Percentiles rank a stretch among this genome's conserved stretches.
These are phyloP conservation scores for Boletus pseudo-olivaceus DNA, from an alignment of 768 basidiomycete species.

Conservation along the genomic window DNA sequence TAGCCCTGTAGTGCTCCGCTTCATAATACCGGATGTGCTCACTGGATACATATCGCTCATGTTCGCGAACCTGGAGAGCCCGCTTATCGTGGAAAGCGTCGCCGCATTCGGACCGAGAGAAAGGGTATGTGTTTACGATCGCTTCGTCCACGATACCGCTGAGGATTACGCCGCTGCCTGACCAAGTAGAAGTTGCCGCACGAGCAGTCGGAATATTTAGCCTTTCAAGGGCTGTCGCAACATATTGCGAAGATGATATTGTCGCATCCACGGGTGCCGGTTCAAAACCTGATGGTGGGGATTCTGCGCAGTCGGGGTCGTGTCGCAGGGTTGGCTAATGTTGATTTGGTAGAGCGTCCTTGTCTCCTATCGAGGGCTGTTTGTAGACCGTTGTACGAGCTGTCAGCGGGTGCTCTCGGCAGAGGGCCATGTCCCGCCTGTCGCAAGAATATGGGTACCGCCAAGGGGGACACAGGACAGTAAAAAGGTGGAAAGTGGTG, in stretches of 20 bases:
- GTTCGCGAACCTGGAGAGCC: constrained; percentile 32
- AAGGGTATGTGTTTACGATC: constrained; percentile 38
- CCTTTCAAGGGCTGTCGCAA: constrained; percentile 65
- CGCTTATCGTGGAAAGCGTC: constrained; percentile 57
- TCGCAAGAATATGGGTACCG: constrained; percentile 53
- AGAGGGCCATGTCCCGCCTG: constrained; percentile 71
- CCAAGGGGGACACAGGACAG: too few species aligned
- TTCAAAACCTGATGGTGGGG: constrained; percentile 52
- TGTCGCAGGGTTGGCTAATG: background rate
- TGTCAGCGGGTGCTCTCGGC: constrained; percentile 66
- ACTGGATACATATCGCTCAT: constrained; percentile 58
- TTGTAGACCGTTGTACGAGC: constrained; percentile 53
- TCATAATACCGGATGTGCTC: constrained; percentile 62
- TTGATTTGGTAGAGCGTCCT: constrained; percentile 42
- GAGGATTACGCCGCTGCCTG: background rate
- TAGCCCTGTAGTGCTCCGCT: constrained; percentile 45
- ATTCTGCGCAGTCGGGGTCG: background rate
- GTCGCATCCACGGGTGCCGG: constrained; percentile 46
- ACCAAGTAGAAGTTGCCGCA: constrained; percentile 57
- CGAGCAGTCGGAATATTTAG: constrained; percentile 62
- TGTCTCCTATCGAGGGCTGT: constrained; percentile 55
- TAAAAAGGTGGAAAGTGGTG: too few species aligned
- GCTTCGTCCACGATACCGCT: background rate
- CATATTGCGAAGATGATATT: constrained; percentile 60
- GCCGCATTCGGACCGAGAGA: constrained; percentile 75